Base-by-base conservation (phyloP, 2,329 filamentous ascomycete genomes). In the Ilyonectria sp. region DNA sequence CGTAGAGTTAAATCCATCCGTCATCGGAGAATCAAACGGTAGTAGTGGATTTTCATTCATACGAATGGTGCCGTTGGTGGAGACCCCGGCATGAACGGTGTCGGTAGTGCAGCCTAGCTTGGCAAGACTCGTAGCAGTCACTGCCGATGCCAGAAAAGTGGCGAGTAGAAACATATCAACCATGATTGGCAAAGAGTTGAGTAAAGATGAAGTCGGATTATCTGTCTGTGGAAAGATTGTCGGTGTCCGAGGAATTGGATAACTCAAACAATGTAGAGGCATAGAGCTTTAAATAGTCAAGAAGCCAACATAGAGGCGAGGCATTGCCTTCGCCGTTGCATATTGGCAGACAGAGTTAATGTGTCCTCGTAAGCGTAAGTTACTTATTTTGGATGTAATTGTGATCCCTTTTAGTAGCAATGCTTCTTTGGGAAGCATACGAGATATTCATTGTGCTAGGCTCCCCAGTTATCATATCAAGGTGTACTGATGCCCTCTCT, bases 121-220 rank as follows among this genome's bases (percentile, higher is more conserved):
- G 50, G 59, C 59, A 50, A 61, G 59, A 54, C 47, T 61, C 59
- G 59, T 61, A 61, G 59, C 59, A 54, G 59, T 54, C 59, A 61
- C 59, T 61, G 59, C 59, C 59, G 59, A 61, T 61, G 59, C 59
- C 59, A 61, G 59, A 61, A 61, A 61, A 46, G 59, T 53, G 47
- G 47, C 47, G 59, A 53, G 59, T 53, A 61, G 59, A 61, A 61
- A 37, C 59, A 61, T 61, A 52, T 23, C 35, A 61, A 19, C 59
- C 11, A 40, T 29, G 35, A 61, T 61, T 61, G 46, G 47, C 47
- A 61, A 61, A 40, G 59, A 61, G 59, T 61, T 61, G 59, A 43
- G 50, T 54, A 54, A 54, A 54, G 50, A 35, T 54, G 50, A 54
- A 54, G 50, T 54, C 50, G 50, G 50, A 54, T 35, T 54, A 54